Evolutionary conservation across 2,329 filamentous ascomycete genomes (phyloP).

Genomic region (Neurospora sp.): DNA sequence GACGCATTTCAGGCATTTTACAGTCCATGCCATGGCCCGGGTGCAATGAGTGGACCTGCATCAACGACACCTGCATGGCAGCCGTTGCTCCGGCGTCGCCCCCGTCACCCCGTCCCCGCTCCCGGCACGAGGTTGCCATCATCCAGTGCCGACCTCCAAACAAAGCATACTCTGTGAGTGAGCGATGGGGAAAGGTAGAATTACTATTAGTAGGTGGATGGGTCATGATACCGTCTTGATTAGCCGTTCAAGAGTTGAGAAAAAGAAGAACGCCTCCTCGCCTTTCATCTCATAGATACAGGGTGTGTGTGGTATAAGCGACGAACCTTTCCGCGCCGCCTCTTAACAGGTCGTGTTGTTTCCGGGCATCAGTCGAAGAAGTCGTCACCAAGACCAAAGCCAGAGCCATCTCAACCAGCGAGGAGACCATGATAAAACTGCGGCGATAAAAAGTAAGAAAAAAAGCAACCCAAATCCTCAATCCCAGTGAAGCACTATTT

Average conservation of each 20-base stretch:
- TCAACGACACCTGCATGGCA: not conserved
- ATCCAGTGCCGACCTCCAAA: not conserved
- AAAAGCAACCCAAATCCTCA: constrained; percentile 13
- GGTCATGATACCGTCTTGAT: constrained; percentile 14
- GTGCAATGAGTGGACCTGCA: not conserved
- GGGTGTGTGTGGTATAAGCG: constrained; percentile 9
- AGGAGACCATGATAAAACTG: constrained; percentile 10
- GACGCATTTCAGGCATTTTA: not conserved
- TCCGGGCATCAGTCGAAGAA: constrained; percentile 12
- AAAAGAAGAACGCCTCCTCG: constrained; percentile 11
- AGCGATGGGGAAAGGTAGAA: constrained; percentile 1
- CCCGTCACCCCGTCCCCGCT: not conserved
- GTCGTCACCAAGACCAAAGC: constrained; percentile 5
- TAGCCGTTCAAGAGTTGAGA: constrained; percentile 12
- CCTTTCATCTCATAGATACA: constrained; percentile 19
- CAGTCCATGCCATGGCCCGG: not conserved
- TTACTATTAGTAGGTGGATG: constrained; percentile 4
- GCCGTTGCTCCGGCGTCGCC: not conserved
- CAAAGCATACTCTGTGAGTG: not conserved
- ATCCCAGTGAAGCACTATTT: constrained; percentile 16
- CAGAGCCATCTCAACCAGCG: constrained; percentile 8
- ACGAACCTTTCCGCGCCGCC: constrained; percentile 8
- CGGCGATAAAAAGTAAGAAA: constrained; percentile 15
- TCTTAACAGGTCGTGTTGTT: constrained; percentile 5
- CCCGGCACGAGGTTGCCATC: not conserved